Evolutionary conservation across 768 basidiomycete species (phyloP).

Genomic region (Royoungia palumana): DNA sequence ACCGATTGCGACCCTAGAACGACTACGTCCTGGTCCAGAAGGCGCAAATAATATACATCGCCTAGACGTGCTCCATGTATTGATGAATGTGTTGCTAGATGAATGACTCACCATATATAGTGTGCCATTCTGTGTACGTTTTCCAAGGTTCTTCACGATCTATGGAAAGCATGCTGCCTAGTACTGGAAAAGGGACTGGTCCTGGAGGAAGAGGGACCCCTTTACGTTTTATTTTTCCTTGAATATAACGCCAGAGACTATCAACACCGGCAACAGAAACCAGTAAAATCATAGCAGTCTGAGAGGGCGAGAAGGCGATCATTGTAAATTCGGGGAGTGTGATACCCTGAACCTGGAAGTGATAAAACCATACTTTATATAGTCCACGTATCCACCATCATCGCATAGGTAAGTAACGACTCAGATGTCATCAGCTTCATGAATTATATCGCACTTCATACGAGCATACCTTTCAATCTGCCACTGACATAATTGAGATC

Average conservation of each 20-base stretch:
- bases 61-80: constrained; percentile 19
- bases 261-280: background rate
- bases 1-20: constrained; percentile 42
- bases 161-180: background rate
- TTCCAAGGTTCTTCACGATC: background rate
- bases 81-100: too few species aligned
- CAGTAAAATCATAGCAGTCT: too few species aligned
- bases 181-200: background rate
- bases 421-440: too few species aligned
- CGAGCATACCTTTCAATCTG: too few species aligned
- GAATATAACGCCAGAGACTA: background rate
- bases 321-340: too few species aligned
- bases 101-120: background rate
- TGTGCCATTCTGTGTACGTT: constrained; percentile 7
- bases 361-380: too few species aligned
- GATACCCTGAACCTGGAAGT: too few species aligned
- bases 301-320: too few species aligned
- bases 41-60: constrained; percentile 42
- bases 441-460: too few species aligned
- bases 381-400: too few species aligned
- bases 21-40: constrained; percentile 43
- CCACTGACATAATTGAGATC: too few species aligned
- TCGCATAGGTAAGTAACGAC: too few species aligned
- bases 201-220: constrained; percentile 6
- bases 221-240: background rate